phyloP scores from a whole-genome alignment of 106 monocot species.

The Apostasia ramifera region DNA sequence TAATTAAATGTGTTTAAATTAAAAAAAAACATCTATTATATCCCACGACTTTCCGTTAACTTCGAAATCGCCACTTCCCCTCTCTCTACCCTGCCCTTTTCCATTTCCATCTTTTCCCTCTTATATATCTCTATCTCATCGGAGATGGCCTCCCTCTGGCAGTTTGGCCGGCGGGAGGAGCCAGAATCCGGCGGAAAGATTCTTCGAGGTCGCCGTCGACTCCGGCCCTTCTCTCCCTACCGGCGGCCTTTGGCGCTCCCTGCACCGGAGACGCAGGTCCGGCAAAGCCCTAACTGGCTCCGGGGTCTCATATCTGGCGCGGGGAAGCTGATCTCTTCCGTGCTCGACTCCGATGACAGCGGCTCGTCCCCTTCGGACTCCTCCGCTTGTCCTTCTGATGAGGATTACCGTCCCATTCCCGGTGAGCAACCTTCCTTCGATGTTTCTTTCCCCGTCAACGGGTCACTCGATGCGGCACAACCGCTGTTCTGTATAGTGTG shows the following conservation, averaged over 20 bases:
- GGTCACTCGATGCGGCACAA: no score
- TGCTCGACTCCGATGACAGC: conserved; percentile 10
- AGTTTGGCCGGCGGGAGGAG: conserved; percentile 1
- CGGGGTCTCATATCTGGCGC: conserved; percentile 28
- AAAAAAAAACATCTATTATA: no score
- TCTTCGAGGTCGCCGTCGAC: conserved; percentile 10
- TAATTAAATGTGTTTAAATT: no score
- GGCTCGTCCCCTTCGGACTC: conserved; percentile 5
- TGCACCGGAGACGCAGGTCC: background rate
- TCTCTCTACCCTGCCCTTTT: background rate
- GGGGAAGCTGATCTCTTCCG: conserved; percentile 33
- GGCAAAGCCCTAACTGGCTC: conserved; percentile 21
- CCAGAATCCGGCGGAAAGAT: conserved; percentile 29
- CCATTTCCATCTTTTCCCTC: conserved; percentile 11
- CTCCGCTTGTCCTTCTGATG: background rate
- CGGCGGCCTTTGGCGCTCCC: conserved; percentile 12
- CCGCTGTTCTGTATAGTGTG: no score
- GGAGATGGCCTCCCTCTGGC: background rate
- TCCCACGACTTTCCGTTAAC: no score
- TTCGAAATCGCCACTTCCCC: background rate
- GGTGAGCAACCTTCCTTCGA: background rate
- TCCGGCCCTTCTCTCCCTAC: conserved; percentile 11
- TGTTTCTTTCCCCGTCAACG: no score
- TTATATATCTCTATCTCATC: background rate
- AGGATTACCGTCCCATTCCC: background rate